phyloP scores from a whole-genome alignment of 2,329 filamentous ascomycete species.

The Monilinia fructicola region DNA sequence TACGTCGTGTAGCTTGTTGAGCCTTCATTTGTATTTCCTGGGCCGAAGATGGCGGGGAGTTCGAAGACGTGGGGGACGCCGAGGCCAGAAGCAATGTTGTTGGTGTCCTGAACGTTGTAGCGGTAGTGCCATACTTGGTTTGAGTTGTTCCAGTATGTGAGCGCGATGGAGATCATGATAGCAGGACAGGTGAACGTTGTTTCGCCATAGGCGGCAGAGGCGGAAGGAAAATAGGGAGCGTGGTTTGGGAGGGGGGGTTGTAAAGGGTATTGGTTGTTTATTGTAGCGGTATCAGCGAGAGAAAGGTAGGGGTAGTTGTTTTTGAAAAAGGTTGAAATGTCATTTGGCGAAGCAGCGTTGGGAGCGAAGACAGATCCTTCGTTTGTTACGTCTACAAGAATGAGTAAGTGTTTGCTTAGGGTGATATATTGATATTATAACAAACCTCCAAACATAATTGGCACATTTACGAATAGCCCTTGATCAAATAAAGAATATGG shows the following conservation, averaged over 20 bases:
- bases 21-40: slow-evolving; percentile 39
- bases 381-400: slow-evolving; percentile 44
- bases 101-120: slow-evolving; percentile 47
- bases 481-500: slow-evolving; percentile 43
- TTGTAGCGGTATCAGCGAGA: slow-evolving; percentile 32
- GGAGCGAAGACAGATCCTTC: slow-evolving; percentile 60
- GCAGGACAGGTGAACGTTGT: slow-evolving; percentile 51
- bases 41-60: slow-evolving; percentile 43
- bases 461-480: slow-evolving; percentile 44
- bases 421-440: not conserved
- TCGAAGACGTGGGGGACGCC: slow-evolving; percentile 45
- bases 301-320: slow-evolving; percentile 43
- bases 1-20: slow-evolving; percentile 40
- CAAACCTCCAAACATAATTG: slow-evolving; percentile 44
- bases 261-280: slow-evolving; percentile 40
- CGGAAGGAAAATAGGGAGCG: slow-evolving; percentile 43
- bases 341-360: slow-evolving; percentile 40
- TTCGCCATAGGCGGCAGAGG: slow-evolving; percentile 47
- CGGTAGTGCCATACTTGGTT: slow-evolving; percentile 49
- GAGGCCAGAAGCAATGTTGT: slow-evolving; percentile 41
- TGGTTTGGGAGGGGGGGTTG: slow-evolving; percentile 39
- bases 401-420: not conserved
- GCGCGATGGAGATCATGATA: slow-evolving; percentile 43
- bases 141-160: slow-evolving; percentile 36
- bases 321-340: slow-evolving; percentile 42